These are phyloP conservation scores for Lycium barbarum DNA, from an alignment of 257 asterid genomes.

Conservation along the genomic window DNA sequence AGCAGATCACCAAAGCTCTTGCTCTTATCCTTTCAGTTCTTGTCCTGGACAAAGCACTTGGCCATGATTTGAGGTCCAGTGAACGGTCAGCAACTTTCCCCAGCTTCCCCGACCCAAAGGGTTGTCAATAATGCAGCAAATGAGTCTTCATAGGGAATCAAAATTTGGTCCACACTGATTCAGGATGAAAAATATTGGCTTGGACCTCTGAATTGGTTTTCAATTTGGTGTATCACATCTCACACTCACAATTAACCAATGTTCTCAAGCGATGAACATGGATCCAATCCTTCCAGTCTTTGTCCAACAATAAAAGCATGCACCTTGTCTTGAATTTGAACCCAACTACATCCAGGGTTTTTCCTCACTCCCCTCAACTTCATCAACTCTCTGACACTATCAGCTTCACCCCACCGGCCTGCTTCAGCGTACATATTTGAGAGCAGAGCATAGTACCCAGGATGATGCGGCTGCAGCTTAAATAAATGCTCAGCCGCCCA, in stretches of 20 bases:
- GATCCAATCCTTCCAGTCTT: constrained; percentile 45
- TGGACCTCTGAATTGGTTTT: not conserved
- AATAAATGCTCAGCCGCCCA: constrained; percentile 76
- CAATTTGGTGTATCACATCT: not conserved
- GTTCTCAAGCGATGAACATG: constrained; percentile 41
- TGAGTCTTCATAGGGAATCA: not conserved
- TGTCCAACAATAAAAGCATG: constrained; percentile 56
- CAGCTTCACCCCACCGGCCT: constrained; percentile 83
- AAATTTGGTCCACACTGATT: not conserved
- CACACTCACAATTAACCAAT: not conserved
- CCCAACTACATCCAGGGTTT: constrained; percentile 87
- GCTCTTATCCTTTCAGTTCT: not conserved
- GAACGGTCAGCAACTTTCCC: not conserved
- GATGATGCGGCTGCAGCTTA: constrained; percentile 63
- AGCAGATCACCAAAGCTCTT: constrained; percentile 2
- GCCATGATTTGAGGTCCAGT: not conserved
- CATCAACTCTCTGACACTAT: constrained; percentile 70
- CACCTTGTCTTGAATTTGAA: constrained; percentile 52
- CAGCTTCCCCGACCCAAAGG: not conserved
- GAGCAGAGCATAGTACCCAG: constrained; percentile 74
- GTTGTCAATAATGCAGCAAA: not conserved
- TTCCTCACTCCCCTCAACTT: constrained; percentile 64
- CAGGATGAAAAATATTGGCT: not conserved
- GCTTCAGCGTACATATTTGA: constrained; percentile 82
- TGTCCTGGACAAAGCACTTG: constrained; percentile 17